A percentile compares a stretch with the other conserved stretches of the same genome.
Conservation (phyloP, 2,329 filamentous ascomycete species). For the Fusarium sp. region DNA sequence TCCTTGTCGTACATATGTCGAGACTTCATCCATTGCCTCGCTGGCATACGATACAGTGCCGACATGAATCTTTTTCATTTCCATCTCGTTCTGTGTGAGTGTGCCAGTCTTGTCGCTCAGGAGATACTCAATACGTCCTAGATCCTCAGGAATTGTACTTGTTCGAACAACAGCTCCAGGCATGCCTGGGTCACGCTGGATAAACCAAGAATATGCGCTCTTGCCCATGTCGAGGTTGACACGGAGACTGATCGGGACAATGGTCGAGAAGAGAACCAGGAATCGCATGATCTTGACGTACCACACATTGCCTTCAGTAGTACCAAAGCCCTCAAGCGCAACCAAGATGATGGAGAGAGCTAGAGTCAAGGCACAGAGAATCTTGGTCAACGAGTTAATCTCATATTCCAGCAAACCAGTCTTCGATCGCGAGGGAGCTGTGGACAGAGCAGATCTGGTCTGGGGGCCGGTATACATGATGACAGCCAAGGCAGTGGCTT, state of each 20-base stretch:
- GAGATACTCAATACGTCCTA: constrained; percentile 95
- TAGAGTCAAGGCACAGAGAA: constrained; percentile 89
- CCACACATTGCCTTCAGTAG: constrained; percentile 77
- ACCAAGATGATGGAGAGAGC: constrained; percentile 89
- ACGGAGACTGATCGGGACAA: constrained; percentile 95
- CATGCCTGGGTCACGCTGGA: constrained; percentile 90
- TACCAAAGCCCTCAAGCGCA: constrained; percentile 83
- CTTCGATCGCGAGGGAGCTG: constrained; percentile 91
- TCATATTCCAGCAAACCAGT: constrained; percentile 94
- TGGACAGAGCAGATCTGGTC: constrained; percentile 93
- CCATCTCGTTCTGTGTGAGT: constrained; percentile 97
- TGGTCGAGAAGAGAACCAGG: constrained; percentile 97
- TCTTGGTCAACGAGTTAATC: constrained; percentile 97
- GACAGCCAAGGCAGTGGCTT: constrained; percentile 86
- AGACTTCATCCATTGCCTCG: constrained; percentile 98
- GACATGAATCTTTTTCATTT: constrained; percentile 98
- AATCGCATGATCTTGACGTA: constrained; percentile 99
- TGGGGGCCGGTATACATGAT: constrained; percentile 96
- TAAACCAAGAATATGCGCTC: constrained; percentile 94
- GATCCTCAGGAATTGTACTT: constrained; percentile 96
- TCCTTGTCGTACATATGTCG: constrained; percentile 85
- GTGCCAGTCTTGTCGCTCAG: constrained; percentile 99
- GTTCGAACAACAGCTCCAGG: constrained; percentile 93
- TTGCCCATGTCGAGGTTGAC: constrained; percentile 99
- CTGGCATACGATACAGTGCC: constrained; percentile 98